Percentiles rank a stretch among this genome's conserved stretches.
phyloP scores from a whole-genome alignment of 352 stramenopile species.

The Aphanomyces euteiches region DNA sequence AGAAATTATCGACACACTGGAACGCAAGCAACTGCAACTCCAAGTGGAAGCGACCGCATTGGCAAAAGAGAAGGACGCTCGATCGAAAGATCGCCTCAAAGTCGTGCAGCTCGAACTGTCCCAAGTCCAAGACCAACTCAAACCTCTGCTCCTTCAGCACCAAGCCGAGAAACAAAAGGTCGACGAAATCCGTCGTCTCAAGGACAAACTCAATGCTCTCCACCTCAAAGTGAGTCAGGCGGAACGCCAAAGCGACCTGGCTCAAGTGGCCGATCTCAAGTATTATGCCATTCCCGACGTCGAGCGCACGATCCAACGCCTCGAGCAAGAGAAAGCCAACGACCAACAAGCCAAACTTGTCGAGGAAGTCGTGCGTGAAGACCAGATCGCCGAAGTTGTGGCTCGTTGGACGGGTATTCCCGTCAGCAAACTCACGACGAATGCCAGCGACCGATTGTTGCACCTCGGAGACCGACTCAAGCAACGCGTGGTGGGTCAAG shows the following conservation, averaged over 20 bases:
- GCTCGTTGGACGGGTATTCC: slow-evolving; percentile 89
- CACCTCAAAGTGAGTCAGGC: slow-evolving; percentile 92
- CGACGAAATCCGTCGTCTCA: slow-evolving; percentile 89
- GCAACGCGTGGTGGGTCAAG: slow-evolving; percentile 91
- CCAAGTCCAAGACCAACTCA: slow-evolving; percentile 88
- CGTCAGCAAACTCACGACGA: slow-evolving; percentile 73
- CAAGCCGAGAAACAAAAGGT: slow-evolving; percentile 89
- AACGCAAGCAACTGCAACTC: slow-evolving; percentile 92
- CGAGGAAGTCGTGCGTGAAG: slow-evolving; percentile 79
- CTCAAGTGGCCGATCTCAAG: slow-evolving; percentile 94
- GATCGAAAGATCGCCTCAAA: slow-evolving; percentile 88
- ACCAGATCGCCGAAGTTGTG: slow-evolving; percentile 89
- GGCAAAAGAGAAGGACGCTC: slow-evolving; percentile 91
- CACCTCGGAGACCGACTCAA: slow-evolving; percentile 81
- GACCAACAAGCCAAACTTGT: slow-evolving; percentile 65
- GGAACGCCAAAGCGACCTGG: slow-evolving; percentile 93
- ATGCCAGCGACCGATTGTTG: slow-evolving; percentile 75
- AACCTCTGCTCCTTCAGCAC: slow-evolving; percentile 87
- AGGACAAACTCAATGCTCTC: slow-evolving; percentile 90
- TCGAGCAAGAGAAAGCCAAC: slow-evolving; percentile 74
- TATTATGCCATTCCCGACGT: slow-evolving; percentile 94
- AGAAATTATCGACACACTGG: slow-evolving; percentile 95
- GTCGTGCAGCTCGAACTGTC: slow-evolving; percentile 90
- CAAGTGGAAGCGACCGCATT: slow-evolving; percentile 94
- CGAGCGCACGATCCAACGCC: slow-evolving; percentile 77